These are phyloP conservation scores for Amauroascus niger DNA, from an alignment of 2,329 filamentous ascomycete species.

Conservation along the genomic window DNA sequence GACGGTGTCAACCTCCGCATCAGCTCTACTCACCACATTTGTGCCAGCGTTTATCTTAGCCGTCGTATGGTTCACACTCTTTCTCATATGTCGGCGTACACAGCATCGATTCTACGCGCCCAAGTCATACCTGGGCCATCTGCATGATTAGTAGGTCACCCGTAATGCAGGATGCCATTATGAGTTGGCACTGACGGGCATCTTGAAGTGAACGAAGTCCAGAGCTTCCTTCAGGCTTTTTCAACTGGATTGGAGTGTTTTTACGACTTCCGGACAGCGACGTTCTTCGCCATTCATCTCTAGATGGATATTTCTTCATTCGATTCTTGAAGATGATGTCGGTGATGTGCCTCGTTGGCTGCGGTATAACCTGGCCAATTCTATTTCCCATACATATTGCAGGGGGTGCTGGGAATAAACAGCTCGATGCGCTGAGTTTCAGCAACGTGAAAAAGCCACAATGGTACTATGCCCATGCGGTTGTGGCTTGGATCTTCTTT, in stretches of 20 bases:
- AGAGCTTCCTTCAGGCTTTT: conserved; percentile 37
- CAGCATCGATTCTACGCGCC: conserved; percentile 40
- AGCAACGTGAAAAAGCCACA: conserved; percentile 58
- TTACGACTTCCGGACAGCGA: conserved; percentile 57
- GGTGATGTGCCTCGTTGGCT: conserved; percentile 71
- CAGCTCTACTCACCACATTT: conserved; percentile 41
- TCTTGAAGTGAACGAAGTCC: conserved; percentile 41
- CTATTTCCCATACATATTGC: conserved; percentile 81
- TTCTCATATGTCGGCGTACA: conserved; percentile 39
- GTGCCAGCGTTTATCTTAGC: conserved; percentile 40
- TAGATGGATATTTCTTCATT: conserved; percentile 86
- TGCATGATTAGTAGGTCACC: conserved; percentile 32
- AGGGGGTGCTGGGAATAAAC: conserved; percentile 54
- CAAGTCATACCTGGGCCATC: conserved; percentile 34
- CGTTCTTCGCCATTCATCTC: conserved; percentile 78
- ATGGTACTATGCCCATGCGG: conserved; percentile 68
- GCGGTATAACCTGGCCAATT: conserved; percentile 75
- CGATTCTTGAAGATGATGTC: conserved; percentile 73
- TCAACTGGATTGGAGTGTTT: conserved; percentile 48
- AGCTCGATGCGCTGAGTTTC: conserved; percentile 72
- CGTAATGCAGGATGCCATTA: background rate
- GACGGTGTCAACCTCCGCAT: conserved; percentile 41
- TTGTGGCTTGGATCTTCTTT: conserved; percentile 70
- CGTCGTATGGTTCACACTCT: conserved; percentile 36
- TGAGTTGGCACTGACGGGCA: background rate